phyloP scores from a whole-genome alignment of 2,329 filamentous ascomycete genomes.

The Talaromyces sp. region DNA sequence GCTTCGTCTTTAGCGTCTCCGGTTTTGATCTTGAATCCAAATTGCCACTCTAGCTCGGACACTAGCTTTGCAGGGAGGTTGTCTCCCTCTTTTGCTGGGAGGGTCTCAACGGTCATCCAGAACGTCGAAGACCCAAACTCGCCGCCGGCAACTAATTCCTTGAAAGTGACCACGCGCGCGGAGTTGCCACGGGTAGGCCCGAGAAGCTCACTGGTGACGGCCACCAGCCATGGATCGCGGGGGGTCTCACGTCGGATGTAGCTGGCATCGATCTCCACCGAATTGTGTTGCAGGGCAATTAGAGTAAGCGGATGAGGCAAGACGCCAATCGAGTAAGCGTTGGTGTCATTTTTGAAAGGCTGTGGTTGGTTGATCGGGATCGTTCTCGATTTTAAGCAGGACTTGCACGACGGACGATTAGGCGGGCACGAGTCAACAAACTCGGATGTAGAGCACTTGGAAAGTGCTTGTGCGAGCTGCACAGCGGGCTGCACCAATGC shows the following conservation, averaged over 20 bases:
- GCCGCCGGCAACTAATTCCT: slow-evolving; percentile 73
- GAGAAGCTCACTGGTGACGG: slow-evolving; percentile 66
- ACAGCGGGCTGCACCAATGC: slow-evolving; percentile 66
- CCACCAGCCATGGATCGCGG: slow-evolving; percentile 75
- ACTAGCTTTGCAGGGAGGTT: slow-evolving; percentile 50
- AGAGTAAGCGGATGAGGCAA: slow-evolving; percentile 91
- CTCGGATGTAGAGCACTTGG: slow-evolving; percentile 69
- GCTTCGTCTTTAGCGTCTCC: slow-evolving; percentile 28
- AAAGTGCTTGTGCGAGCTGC: slow-evolving; percentile 70
- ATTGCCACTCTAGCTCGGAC: slow-evolving; percentile 78
- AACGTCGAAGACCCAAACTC: slow-evolving; percentile 62
- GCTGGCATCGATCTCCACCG: slow-evolving; percentile 57
- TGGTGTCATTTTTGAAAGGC: slow-evolving; percentile 67
- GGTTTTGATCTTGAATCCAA: slow-evolving; percentile 69
- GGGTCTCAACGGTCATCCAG: slow-evolving; percentile 73
- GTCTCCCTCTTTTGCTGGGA: slow-evolving; percentile 47
- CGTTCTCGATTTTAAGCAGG: slow-evolving; percentile 63
- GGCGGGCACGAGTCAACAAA: slow-evolving; percentile 78
- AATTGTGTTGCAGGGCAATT: slow-evolving; percentile 60
- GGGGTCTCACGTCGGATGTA: slow-evolving; percentile 65
- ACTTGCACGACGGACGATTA: slow-evolving; percentile 68
- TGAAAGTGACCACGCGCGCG: slow-evolving; percentile 68
- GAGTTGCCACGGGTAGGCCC: slow-evolving; percentile 60
- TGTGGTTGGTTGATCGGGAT: slow-evolving; percentile 65
- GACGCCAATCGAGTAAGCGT: slow-evolving; percentile 74